Conservation (phyloP, 345 rosid species). For the Xanthoceras sorbifolium region DNA sequence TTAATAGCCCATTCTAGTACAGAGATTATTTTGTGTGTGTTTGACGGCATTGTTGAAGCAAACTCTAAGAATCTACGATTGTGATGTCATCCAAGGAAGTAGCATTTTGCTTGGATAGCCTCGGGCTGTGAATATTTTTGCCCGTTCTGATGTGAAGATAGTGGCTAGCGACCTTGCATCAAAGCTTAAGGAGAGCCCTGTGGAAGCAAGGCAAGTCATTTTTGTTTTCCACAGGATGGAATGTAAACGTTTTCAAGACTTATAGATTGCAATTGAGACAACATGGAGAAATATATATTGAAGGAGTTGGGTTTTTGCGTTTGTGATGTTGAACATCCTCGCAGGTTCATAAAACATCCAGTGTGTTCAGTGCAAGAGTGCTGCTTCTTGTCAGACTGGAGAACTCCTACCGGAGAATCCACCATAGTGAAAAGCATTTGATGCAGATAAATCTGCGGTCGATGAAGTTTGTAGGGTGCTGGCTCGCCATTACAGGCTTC, state of each 20-base stretch:
- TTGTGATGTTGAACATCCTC: constrained; percentile 95
- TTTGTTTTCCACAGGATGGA: constrained; percentile 94
- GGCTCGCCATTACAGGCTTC: constrained; percentile 81
- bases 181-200: constrained; percentile 79
- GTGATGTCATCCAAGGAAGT: constrained; percentile 88
- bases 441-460: constrained; percentile 84
- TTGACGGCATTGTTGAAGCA: constrained; percentile 75
- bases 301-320: constrained; percentile 94
- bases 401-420: constrained; percentile 93
- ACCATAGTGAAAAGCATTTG: constrained; percentile 97
- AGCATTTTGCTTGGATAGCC: constrained; percentile 85
- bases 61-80: constrained; percentile 76
- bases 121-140: constrained; percentile 91
- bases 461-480: constrained; percentile 86
- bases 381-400: constrained; percentile 86
- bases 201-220: constrained; percentile 86
- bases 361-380: constrained; percentile 89
- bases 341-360: constrained; percentile 84
- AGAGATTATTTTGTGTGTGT: no score
- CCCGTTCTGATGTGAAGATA: constrained; percentile 80
- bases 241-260: constrained; percentile 74
- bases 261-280: constrained; percentile 80
- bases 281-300: constrained; percentile 84
- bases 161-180: constrained; percentile 92
- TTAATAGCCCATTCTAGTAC: no score